Evolutionary conservation across 1,284 basidiomycete genomes (phyloP), one percentile per base, ranked within the genome.

Genomic region (Chalciporus sp.): DNA sequence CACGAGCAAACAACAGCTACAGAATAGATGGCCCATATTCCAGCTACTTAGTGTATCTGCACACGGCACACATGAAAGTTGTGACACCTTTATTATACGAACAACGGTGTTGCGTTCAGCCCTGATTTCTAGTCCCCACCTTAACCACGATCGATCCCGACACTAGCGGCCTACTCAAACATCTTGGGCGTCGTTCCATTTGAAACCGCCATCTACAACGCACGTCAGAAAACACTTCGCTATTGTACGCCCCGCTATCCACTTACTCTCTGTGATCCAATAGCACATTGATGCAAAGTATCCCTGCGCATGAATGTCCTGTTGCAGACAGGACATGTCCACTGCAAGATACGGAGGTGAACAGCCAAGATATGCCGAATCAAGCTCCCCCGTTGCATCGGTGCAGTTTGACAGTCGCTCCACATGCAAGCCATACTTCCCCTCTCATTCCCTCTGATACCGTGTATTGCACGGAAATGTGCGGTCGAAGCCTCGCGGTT

Each of bases 361-460:
- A 63, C 59, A 0, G 61, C 33, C 28, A 64, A 44, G 7, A 63
- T n/a, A 39, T 63, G 61, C 0, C 62, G 42, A 11, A 55, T 33
- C 1, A 63, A 12, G 42, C 64, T 63, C 0, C 62, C 64, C 7
- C 64, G 42, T 4, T 56, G 56, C 62, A 63, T 63, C 3, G 53
- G 64, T 0, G 53, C 12, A 2, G 8, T 47, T 0, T 26, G 3
- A 42, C 61, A 63, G 19, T 41, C 45, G 2, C 17, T 46, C 61
- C 61, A 63, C 8, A 8, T 28, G 35, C 61, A 63, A 11, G 1
- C 2, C 4, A 60, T 48, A 7, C 17, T 27, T 11, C 42, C 56
- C 14, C 47, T 64, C 35, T 66, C 64, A 19, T 62, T 60, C 2
- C 61, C 61, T 0, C 56, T 59, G 17, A 63, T 19, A 27, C 52